Evolutionary conservation across 2,329 filamentous ascomycete genomes (phyloP).

Genomic region (Aspergillus sp.): DNA sequence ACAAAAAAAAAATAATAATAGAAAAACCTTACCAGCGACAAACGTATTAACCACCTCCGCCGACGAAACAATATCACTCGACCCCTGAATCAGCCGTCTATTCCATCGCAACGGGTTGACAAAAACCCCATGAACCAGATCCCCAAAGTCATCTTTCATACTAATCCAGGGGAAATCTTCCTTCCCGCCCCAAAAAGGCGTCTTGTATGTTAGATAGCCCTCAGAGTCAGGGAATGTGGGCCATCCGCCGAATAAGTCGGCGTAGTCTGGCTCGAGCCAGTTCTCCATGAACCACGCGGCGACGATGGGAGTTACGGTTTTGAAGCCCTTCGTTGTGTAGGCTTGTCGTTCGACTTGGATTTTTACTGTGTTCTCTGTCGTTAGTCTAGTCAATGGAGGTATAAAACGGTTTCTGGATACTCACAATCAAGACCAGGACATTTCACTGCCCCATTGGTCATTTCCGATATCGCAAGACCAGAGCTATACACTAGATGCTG

Average conservation of each 20-base stretch:
- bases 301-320: conserved; percentile 39
- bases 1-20: conserved; percentile 21
- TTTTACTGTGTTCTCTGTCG: conserved; percentile 27
- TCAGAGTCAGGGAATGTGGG: conserved; percentile 40
- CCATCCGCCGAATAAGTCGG: conserved; percentile 46
- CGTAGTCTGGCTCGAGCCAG: conserved; percentile 39
- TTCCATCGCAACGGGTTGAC: conserved; percentile 44
- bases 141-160: conserved; percentile 48
- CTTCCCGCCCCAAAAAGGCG: conserved; percentile 46
- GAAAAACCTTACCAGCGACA: conserved; percentile 36
- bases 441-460: conserved; percentile 37
- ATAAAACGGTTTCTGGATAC: neutral
- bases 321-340: conserved; percentile 33
- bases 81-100: conserved; percentile 40
- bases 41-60: conserved; percentile 36
- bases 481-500: conserved; percentile 42
- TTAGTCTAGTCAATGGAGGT: neutral
- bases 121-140: conserved; percentile 50
- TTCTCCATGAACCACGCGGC: conserved; percentile 51
- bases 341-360: conserved; percentile 44
- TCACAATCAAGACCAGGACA: conserved; percentile 37
- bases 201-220: conserved; percentile 39
- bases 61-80: conserved; percentile 39
- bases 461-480: conserved; percentile 33
- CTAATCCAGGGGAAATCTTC: conserved; percentile 44